Evolutionary conservation across 116 monocot species (phyloP), one percentile per base, ranked within the genome.

Genomic region (Iris pallida): DNA sequence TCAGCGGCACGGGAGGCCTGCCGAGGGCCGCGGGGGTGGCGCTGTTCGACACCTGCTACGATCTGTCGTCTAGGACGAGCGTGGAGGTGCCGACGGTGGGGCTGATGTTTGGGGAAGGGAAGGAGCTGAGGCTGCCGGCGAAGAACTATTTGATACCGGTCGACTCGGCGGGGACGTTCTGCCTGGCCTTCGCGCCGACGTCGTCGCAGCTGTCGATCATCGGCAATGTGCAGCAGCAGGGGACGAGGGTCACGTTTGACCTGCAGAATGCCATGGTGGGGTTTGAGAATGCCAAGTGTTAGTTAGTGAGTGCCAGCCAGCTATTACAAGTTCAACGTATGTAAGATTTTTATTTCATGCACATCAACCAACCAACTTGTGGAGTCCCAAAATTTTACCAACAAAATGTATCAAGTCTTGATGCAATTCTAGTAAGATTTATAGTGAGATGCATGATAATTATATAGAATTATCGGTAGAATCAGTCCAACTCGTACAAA

Each of bases 21-120:
- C 74, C 85, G 20, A 16, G 68, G 20, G 58, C 83, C 20, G 62
- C 47, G 5, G 74, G 68, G 4, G 72, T 87, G 51, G 78, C 87
- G 8, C 71, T 87, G 40, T 94, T 94, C 79, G 90, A 94, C 81
- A 94, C 94, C 2, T 94, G 94, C 74, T 94, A 94, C 79, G 83
- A 94, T 59, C 65, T 94, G 4, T 80, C 87, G 42, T 70, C 68
- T 9, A 65, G 72, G 81, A 81, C 71, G 16, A 80, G 72, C 57
- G 87, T 87, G 16, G 71, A 83, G 72, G 87, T 87, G 55, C 87
- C 87, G 16, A 87, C 87, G 30, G 80, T 87, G 45, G 57, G 69
- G 14, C 73, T 87, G 47, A 80, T 75, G 42, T 87, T 87, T 65
- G 20, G 55, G 6, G 68, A 43, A 0, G 78, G 78, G 46, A 69